Evolutionary conservation across 306 rosid species (phyloP), one percentile per base, ranked within the genome.

Genomic region (Fragaria ananassa): DNA sequence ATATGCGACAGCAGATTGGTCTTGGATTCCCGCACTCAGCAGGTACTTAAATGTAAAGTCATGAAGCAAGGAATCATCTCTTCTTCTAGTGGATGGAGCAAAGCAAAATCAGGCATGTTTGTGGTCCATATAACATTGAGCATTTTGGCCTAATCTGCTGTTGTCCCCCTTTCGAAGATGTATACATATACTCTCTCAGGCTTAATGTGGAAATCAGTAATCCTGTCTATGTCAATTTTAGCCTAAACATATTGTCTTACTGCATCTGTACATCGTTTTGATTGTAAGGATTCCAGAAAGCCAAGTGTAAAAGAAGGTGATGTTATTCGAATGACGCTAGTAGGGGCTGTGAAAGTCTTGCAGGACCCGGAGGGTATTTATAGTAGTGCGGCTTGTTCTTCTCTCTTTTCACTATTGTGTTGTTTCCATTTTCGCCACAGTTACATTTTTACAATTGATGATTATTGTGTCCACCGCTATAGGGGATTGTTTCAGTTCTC

Each of bases 1-100:
- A 94, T 37, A 71, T 87, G 19, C 86, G 97, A 86, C 87, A 90
- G 87, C 95, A 85, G 81, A 46, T 60, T 23, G 89, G 89, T 71
- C 82, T 83, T 8, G 76, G 86, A 78, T 81, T 89, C 66, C 82
- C 87, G 7, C 86, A 78, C 74, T 86, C 93, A 44, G 82, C 77
- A 63, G 86, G 91, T 72, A 85, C 89, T 71, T 88, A 86, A 82
- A 82, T 77, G 78, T 81, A 72, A 79, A 83, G 89, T 75, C 82
- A 78, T 56, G 56, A 82, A 73, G 82, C 68, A 74, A 56, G 82
- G 88, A 79, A 80, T 80, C 69, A 64, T 81, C 63, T 76, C 41
- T 64, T 78, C 72, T 82, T 78, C 81, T 70, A 50, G 54, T 31
- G 44, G 78, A 82, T 85, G 81, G 66, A 82, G 81, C 44, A 85